Evolutionary conservation across 768 basidiomycete genomes (phyloP), one percentile per base, ranked within the genome.

Genomic region (Tylopilus plumbeoviolaceoides): DNA sequence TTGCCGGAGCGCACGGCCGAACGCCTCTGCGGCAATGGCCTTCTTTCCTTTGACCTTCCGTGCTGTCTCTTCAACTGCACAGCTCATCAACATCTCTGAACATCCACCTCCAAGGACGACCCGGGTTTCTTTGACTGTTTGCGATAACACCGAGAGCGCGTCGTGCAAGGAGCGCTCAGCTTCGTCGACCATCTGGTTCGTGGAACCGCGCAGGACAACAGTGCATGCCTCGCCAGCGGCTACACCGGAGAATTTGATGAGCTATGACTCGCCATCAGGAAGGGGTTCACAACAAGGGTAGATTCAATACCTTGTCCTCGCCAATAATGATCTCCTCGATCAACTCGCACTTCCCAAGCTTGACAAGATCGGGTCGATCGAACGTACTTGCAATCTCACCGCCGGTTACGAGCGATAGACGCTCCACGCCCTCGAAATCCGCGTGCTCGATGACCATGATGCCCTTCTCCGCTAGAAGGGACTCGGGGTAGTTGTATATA

Each of bases 271-370:
- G 28, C 7, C 0, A 31, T 63, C 31, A 63, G 54, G 9, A 35
- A n/a, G 47, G 20, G 1, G 28, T 5, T 30, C 18, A 18, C 15
- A 20, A 5, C 5, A 35, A 17, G 20, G 28, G 14, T 23, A 25
- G 6, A 48, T 20, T 18, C 38, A 75, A 21, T 54, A 93, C 95
- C 84, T 94, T 97, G 71, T 99, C 97, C 74, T 99, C 97, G 17
- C 97, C 97, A 59, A 99, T 98, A 80, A 99, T 98, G 61, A 98
- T 87, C 74, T 99, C 97, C 73, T 98, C 97, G 51, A 99, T 97
- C 57, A 94, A 67, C 58, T 98, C 95, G 66, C 95, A 98, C 38
- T 77, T 78, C 7, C 97, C 97, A 12, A 99, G 83, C 68, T 91
- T 93, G 53, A 98, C 92, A 25, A 90, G 80, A 62, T 95, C 91